phyloP scores from a whole-genome alignment of 1,284 basidiomycete genomes.

The Sutorius eximius region DNA sequence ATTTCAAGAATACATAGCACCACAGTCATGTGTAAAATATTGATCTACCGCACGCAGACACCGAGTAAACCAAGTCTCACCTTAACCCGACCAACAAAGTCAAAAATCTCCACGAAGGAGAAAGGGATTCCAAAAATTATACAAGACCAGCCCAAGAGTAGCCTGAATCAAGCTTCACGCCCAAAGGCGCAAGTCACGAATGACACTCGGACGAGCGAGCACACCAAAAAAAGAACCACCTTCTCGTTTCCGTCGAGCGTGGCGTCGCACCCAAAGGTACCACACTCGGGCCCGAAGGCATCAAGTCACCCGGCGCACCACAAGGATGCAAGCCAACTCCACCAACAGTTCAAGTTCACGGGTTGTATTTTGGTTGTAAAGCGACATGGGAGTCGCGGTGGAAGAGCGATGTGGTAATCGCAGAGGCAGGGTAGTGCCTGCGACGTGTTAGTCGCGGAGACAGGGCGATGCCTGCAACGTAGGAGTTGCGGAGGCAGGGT shows the following conservation, averaged over 20 bases:
- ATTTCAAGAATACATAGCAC: too few species aligned
- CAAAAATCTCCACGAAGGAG: constrained; percentile 22
- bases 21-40: too few species aligned
- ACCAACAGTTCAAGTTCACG: neutral
- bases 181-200: constrained; percentile 21
- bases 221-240: neutral
- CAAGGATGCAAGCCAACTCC: neutral
- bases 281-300: neutral
- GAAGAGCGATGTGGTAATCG: too few species aligned
- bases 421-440: too few species aligned
- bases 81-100: neutral
- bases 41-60: too few species aligned
- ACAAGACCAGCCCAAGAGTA: constrained; percentile 30
- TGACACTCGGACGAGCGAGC: constrained; percentile 15
- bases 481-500: too few species aligned
- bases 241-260: neutral
- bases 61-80: too few species aligned
- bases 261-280: neutral
- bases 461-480: too few species aligned
- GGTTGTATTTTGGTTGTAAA: too few species aligned
- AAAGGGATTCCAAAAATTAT: constrained; percentile 19
- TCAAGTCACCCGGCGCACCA: neutral
- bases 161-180: constrained; percentile 29
- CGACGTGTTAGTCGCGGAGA: too few species aligned
- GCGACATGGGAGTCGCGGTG: too few species aligned